These are phyloP conservation scores for Zea luxurians DNA, from an alignment of 176 grass and related monocot genomes.

Conservation along the genomic window DNA sequence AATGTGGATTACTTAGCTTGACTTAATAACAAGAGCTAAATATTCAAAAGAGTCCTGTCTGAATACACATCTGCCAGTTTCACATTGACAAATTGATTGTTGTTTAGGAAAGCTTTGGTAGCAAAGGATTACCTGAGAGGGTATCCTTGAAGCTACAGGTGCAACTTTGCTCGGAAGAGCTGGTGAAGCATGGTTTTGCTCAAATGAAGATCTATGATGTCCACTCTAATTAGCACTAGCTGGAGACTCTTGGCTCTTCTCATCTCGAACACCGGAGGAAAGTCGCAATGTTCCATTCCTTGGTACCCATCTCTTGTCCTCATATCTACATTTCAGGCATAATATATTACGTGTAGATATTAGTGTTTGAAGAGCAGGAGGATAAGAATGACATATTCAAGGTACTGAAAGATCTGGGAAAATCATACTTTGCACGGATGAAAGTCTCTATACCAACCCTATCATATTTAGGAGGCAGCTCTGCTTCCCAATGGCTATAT, in stretches of 20 bases:
- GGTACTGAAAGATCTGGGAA: conserved; percentile 22
- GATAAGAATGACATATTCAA: conserved; percentile 15
- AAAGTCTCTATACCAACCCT: conserved; percentile 95
- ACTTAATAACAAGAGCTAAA: neutral
- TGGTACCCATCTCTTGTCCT: too few relatives aligned
- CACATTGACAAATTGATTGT: neutral
- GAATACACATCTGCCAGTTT: neutral
- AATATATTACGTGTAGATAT: too few relatives aligned
- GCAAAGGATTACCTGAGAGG: too few relatives aligned
- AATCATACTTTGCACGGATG: conserved; percentile 84
- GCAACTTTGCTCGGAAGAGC: too few relatives aligned
- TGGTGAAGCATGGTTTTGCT: too few relatives aligned
- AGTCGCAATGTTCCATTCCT: too few relatives aligned
- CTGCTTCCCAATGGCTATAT: conserved; percentile 92
- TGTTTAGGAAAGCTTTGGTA: neutral
- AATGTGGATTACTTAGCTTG: conserved; percentile 8
- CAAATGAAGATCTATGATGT: too few relatives aligned
- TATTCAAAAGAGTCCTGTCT: neutral
- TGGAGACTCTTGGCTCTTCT: too few relatives aligned
- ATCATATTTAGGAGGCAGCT: conserved; percentile 90
- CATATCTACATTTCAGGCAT: too few relatives aligned
- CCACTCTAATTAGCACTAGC: too few relatives aligned
- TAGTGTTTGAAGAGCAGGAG: neutral
- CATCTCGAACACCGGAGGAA: too few relatives aligned
- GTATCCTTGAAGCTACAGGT: too few relatives aligned